phyloP scores from a whole-genome alignment of 495 filamentous ascomycete genomes.

The Penicilliopsis zonata region DNA sequence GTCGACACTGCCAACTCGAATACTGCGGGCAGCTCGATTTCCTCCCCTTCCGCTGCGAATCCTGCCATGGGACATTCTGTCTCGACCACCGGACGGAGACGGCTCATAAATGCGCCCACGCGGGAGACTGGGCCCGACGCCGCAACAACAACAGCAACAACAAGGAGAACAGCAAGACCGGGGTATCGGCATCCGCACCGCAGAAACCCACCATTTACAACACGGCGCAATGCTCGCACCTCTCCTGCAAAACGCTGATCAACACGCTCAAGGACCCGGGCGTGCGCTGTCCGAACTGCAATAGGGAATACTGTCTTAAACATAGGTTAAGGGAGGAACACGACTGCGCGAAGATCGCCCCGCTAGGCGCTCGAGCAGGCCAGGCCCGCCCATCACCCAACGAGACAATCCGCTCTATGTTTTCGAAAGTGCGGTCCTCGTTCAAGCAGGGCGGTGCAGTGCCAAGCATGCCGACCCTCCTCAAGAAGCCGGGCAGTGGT shows the following conservation, averaged over 20 bases:
- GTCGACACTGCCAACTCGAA: conserved; percentile 78
- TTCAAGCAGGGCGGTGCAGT: conserved; percentile 49
- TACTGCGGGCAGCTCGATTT: conserved; percentile 95
- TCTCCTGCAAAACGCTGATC: conserved; percentile 73
- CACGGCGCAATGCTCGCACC: conserved; percentile 60
- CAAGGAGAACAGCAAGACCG: conserved; percentile 10
- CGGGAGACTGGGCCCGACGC: conserved; percentile 75
- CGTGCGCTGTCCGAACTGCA: conserved; percentile 72
- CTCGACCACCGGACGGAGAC: conserved; percentile 88
- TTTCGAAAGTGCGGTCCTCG: conserved; percentile 53
- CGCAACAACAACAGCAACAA: conserved; percentile 24
- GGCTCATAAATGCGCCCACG: conserved; percentile 66
- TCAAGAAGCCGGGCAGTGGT: conserved; percentile 49
- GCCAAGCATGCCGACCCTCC: conserved; percentile 24
- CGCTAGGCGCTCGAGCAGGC: conserved; percentile 51
- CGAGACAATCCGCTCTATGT: conserved; percentile 44
- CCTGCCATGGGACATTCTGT: conserved; percentile 77
- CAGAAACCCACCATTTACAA: conserved; percentile 45
- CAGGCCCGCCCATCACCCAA: conserved; percentile 15
- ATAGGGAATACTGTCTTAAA: conserved; percentile 79
- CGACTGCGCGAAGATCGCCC: conserved; percentile 61
- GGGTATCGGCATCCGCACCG: conserved; percentile 2
- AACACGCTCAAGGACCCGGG: conserved; percentile 67
- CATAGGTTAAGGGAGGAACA: conserved; percentile 84
- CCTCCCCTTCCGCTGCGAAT: conserved; percentile 89